Percentiles rank a stretch among this genome's conserved stretches.
Evolutionary conservation across 2,329 filamentous ascomycete species (phyloP).

Genomic region (Akanthomyces muscarius): DNA sequence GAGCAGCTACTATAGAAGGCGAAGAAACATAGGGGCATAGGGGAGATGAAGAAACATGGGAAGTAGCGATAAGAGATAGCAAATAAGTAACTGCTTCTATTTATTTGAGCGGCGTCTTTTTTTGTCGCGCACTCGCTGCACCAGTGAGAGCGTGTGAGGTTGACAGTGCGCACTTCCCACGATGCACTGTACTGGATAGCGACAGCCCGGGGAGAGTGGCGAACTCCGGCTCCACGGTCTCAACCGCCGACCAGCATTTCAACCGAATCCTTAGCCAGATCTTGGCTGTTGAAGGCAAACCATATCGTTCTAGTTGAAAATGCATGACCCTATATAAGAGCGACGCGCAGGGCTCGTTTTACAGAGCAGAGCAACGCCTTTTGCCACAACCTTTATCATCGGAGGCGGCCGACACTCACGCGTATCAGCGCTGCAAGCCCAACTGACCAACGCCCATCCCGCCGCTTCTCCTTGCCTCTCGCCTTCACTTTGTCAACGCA

Average conservation of each 20-base stretch:
- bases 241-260: conserved; percentile 2
- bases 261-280: background rate
- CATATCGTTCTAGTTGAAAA: background rate
- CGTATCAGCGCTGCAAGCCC: background rate
- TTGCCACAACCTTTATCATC: background rate
- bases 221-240: conserved; percentile 15
- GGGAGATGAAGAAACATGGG: no score
- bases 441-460: background rate
- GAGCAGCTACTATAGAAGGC: no score
- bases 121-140: no score
- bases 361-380: background rate
- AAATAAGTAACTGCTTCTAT: no score
- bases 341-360: background rate
- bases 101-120: no score
- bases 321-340: background rate
- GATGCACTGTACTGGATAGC: background rate
- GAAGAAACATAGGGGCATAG: no score
- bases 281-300: background rate
- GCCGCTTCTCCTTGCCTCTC: background rate
- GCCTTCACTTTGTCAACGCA: background rate
- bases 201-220: conserved; percentile 12
- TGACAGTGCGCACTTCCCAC: background rate
- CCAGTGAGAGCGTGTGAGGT: background rate
- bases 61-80: no score
- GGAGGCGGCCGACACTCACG: background rate